phyloP scores from a whole-genome alignment of 2,329 filamentous ascomycete genomes.

The Sporothrix humicola region DNA sequence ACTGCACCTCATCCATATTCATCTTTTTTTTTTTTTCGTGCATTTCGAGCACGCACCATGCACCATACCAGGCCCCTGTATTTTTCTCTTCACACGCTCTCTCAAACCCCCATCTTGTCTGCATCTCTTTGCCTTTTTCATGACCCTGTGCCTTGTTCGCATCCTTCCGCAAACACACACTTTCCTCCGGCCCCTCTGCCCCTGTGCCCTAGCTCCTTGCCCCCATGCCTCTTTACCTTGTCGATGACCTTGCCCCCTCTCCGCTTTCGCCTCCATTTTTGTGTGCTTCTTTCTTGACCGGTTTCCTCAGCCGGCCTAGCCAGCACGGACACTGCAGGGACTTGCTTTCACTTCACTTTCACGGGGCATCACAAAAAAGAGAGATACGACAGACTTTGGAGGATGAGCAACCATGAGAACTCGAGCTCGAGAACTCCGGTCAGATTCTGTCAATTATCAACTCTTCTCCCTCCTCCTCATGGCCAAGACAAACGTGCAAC shows the following conservation, averaged over 20 bases:
- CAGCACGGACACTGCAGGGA: constrained; percentile 8
- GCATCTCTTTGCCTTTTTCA: constrained; percentile 5
- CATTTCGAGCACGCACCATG: constrained; percentile 9
- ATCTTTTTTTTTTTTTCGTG: not conserved
- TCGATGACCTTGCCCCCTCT: constrained; percentile 7
- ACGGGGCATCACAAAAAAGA: not conserved
- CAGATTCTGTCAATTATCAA: too few relatives aligned
- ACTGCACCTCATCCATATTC: constrained; percentile 15
- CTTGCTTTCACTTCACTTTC: not conserved
- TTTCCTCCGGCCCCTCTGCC: not conserved
- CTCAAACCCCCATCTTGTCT: not conserved
- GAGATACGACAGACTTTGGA: not conserved
- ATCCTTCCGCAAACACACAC: constrained; percentile 13
- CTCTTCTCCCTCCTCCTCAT: too few relatives aligned
- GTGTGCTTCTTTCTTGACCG: not conserved
- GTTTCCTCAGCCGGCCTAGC: not conserved
- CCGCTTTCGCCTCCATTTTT: constrained; percentile 3
- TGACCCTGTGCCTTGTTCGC: constrained; percentile 19
- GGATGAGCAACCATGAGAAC: not conserved
- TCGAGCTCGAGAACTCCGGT: too few relatives aligned
- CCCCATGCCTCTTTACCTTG: not conserved
- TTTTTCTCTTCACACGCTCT: not conserved
- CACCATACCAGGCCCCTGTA: not conserved
- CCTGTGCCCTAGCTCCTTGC: not conserved
- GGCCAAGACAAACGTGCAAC: not conserved